Evolutionary conservation across 2,329 filamentous ascomycete genomes (phyloP).

Genomic region (Exophiala sp.): DNA sequence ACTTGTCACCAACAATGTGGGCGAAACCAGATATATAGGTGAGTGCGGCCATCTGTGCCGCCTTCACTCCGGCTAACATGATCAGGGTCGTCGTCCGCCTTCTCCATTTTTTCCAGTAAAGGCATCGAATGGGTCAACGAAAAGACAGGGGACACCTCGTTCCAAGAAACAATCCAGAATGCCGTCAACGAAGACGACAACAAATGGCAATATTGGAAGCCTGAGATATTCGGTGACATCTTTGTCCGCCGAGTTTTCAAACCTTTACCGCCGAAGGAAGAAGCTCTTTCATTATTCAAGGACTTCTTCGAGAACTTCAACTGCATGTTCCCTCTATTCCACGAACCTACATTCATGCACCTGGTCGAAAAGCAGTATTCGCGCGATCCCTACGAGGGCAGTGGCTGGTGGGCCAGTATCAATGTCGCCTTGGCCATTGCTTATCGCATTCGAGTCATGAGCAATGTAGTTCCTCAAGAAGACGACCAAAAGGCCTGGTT

Average conservation of each 20-base stretch:
- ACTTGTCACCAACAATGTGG: conserved; percentile 86
- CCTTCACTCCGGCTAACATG: conserved; percentile 23
- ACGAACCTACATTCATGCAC: conserved; percentile 98
- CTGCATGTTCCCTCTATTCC: conserved; percentile 95
- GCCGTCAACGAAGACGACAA: conserved; percentile 71
- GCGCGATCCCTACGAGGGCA: conserved; percentile 83
- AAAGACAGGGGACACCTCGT: conserved; percentile 91
- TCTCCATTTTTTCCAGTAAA: conserved; percentile 97
- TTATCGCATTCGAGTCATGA: conserved; percentile 89
- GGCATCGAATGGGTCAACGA: conserved; percentile 98
- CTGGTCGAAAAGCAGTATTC: conserved; percentile 92
- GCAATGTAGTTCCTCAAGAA: conserved; percentile 79
- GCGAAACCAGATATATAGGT: conserved; percentile 95
- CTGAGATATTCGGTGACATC: conserved; percentile 90
- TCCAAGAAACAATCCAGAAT: conserved; percentile 88
- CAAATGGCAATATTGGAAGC: conserved; percentile 96
- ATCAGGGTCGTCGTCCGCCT: conserved; percentile 86
- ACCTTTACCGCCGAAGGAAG: conserved; percentile 74
- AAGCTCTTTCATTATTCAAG: conserved; percentile 78
- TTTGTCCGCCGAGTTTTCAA: conserved; percentile 81
- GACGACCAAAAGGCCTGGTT: conserved; percentile 94
- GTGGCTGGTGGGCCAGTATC: conserved; percentile 96
- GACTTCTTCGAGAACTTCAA: conserved; percentile 99
- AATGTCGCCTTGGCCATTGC: conserved; percentile 93
- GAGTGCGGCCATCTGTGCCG: conserved; percentile 31